A percentile compares a stretch with the other conserved stretches of the same genome.
These are phyloP conservation scores for Quercus robur DNA, from an alignment of 306 rosid genomes.

Conservation along the genomic window DNA sequence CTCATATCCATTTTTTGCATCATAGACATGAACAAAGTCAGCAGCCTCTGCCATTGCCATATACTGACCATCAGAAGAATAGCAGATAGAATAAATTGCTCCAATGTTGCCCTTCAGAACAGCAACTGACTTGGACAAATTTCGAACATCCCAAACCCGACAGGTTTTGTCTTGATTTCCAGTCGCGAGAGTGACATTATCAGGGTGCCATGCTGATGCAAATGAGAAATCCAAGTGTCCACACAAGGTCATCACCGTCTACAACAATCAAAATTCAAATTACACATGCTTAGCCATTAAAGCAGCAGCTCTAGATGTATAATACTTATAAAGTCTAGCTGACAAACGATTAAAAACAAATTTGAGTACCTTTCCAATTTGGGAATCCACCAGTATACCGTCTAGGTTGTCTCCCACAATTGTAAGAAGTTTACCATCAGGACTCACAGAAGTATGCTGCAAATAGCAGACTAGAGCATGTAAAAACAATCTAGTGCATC, in stretches of 20 bases:
- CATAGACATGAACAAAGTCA: conserved; percentile 81
- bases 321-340: not conserved
- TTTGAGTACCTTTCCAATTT: conserved; percentile 73
- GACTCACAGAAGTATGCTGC: conserved; percentile 86
- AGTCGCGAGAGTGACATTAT: conserved; percentile 68
- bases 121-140: conserved; percentile 74
- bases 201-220: conserved; percentile 90
- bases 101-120: conserved; percentile 87
- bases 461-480: conserved; percentile 6
- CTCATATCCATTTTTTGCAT: conserved; percentile 63
- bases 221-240: conserved; percentile 91
- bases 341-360: not conserved
- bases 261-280: conserved; percentile 24
- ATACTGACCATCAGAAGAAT: conserved; percentile 69
- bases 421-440: conserved; percentile 64
- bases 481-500: not conserved
- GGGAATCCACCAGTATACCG: conserved; percentile 74
- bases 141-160: conserved; percentile 76
- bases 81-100: conserved; percentile 74
- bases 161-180: conserved; percentile 93
- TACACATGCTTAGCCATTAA: not conserved
- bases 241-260: conserved; percentile 47
- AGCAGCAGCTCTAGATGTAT: not conserved
- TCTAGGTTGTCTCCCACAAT: conserved; percentile 89
- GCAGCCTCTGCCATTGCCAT: conserved; percentile 95